These are phyloP conservation scores for Saksenaea vasiformis DNA, from an alignment of 371 early-diverging fungal genomes.

Conservation along the genomic window DNA sequence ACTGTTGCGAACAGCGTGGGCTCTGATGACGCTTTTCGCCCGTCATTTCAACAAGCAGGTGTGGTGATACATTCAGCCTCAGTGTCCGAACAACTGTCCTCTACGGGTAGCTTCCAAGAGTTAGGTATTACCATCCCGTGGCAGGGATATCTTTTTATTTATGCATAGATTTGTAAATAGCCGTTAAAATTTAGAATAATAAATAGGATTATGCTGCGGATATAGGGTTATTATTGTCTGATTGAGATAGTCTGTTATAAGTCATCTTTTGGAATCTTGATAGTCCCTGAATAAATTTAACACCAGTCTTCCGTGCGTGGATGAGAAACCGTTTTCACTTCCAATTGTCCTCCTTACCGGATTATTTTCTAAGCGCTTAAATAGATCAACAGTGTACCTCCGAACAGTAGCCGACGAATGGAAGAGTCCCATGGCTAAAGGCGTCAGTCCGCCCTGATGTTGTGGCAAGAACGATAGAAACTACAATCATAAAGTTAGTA, in stretches of 20 bases:
- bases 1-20: too few species aligned
- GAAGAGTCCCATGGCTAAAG: slow-evolving; percentile 82
- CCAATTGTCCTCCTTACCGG: slow-evolving; percentile 42
- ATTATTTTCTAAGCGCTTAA: slow-evolving; percentile 66
- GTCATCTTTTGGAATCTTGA: slow-evolving; percentile 48
- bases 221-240: neutral
- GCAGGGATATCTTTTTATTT: neutral
- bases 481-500: slow-evolving; percentile 25
- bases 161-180: neutral
- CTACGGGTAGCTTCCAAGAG: too few species aligned
- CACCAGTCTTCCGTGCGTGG: slow-evolving; percentile 26
- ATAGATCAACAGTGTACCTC: slow-evolving; percentile 64
- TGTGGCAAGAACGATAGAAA: slow-evolving; percentile 80
- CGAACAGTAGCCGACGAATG: slow-evolving; percentile 69
- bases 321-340: neutral
- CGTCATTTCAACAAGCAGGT: too few species aligned
- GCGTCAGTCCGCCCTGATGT: slow-evolving; percentile 79
- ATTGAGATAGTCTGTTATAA: slow-evolving; percentile 37
- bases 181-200: neutral
- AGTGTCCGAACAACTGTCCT: too few species aligned
- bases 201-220: neutral
- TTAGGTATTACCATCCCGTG: too few species aligned
- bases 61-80: too few species aligned
- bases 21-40: too few species aligned
- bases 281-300: slow-evolving; percentile 41